Base-by-base conservation (phyloP, 805 yeast species). In the Cyberlindnera mycetangii region DNA sequence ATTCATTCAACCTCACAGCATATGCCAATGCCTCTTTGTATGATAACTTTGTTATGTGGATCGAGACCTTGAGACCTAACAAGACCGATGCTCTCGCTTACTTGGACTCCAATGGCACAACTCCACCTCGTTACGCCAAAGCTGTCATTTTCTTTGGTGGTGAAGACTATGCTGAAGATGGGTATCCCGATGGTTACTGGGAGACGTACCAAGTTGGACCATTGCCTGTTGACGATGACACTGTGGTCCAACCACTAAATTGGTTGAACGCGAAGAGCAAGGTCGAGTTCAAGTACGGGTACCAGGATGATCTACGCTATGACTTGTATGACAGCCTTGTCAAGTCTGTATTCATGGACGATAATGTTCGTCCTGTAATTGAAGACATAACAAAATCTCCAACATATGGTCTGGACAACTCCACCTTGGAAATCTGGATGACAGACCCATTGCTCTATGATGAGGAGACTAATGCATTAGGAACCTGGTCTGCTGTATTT, bases 171-270 rank as follows among this genome's bases (percentile, higher is more conserved):
- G 48, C 50, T 3, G 42, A 38, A 11, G 55, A 48, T 3, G 58
- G 50, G 30, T 55, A 35, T 47, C 55, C 55, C 16, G 49, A 56
- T 22, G 60, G 60, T 7, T 56, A 56, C 42, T 56, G 60, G 59
- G 51, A 53, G 37, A 50, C 53, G 8, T 45, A 46, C 32, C 58
- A 56, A 35, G 48, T 56, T 30, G 60, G 60, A 36, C 60, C 60
- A 31, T 41, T 56, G 35, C 50, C 49, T 14, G 47, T 38, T 2
- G 40, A 48, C 9, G 44, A 42, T 12, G 41, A 41, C 3, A 42
- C 55, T 11, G 50, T 42, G 3, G 25, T 49, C 16, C 33, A 38
- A 7, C 47, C 48, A 14, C 41, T 54, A 40, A 42, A 45, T 17
- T 56, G 53, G 54, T 19, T 48, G 39, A 50, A 54, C 35, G 45